These are phyloP conservation scores for Mortierella antarctica DNA, from an alignment of 192 early-diverging fungal species.

Conservation along the genomic window DNA sequence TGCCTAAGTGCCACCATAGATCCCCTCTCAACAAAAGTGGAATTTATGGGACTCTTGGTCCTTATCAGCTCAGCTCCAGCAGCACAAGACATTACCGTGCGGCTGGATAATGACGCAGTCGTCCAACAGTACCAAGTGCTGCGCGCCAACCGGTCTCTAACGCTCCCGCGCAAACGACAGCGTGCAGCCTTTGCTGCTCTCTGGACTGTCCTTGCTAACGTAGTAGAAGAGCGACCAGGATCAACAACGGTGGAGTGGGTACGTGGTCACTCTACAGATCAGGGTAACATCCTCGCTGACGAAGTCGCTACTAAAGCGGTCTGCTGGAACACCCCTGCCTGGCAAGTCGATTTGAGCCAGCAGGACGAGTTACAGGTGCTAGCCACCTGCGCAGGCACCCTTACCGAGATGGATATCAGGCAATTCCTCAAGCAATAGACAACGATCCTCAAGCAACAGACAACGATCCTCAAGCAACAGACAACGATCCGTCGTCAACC, in stretches of 20 bases:
- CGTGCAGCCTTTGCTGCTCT: not conserved
- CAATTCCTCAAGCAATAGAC: too few species aligned
- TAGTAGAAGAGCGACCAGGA: not conserved
- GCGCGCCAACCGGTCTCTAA: not conserved
- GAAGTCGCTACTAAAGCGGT: not conserved
- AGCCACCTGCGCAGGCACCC: too few species aligned
- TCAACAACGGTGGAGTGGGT: not conserved
- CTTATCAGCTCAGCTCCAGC: not conserved
- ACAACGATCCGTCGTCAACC: too few species aligned
- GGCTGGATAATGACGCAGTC: constrained; percentile 1
- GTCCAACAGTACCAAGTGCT: not conserved
- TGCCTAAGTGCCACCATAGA: too few species aligned
- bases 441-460: too few species aligned
- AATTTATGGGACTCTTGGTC: constrained; percentile 1
- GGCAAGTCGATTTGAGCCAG: not conserved
- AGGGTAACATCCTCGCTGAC: not conserved
- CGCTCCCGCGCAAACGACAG: not conserved
- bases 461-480: too few species aligned
- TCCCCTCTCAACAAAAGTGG: constrained; percentile 2
- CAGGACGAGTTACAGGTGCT: not conserved
- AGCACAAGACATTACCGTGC: not conserved
- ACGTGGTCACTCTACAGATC: not conserved
- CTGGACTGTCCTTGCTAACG: not conserved
- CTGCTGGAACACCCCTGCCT: not conserved
- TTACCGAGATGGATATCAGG: too few species aligned